These are phyloP conservation scores for Komagataella kurtzmanii DNA, from an alignment of 805 yeast genomes.

Conservation along the genomic window DNA sequence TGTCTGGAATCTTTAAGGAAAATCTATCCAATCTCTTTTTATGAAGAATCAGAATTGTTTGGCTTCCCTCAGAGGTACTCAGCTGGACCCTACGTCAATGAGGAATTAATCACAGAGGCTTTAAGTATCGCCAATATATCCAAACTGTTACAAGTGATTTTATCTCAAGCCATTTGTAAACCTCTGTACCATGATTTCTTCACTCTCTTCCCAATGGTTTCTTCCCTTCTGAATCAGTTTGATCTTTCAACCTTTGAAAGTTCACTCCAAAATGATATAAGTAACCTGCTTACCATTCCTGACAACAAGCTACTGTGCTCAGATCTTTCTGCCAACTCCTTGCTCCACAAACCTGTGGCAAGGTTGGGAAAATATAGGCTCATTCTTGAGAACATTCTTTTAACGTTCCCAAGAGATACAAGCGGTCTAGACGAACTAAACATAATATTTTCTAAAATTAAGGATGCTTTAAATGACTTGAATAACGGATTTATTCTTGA, in stretches of 20 bases:
- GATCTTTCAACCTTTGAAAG: background rate
- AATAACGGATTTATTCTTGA: conserved; percentile 7
- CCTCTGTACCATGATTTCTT: background rate
- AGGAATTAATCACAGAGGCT: background rate
- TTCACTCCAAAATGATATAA: background rate
- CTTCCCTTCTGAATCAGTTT: background rate
- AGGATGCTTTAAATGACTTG: conserved; percentile 4
- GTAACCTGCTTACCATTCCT: background rate
- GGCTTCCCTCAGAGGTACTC: background rate
- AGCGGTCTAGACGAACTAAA: conserved; percentile 6
- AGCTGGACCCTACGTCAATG: background rate
- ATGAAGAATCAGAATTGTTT: conserved; percentile 6
- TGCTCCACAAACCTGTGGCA: conserved; percentile 29
- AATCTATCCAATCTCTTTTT: conserved; percentile 10
- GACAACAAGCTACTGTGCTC: background rate
- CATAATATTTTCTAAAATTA: background rate
- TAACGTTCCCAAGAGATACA: conserved; percentile 13
- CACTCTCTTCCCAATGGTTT: background rate
- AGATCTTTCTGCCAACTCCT: conserved; percentile 40
- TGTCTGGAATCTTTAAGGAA: conserved; percentile 15
- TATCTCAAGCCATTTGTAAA: background rate
- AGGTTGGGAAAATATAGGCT: conserved; percentile 36
- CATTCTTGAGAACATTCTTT: conserved; percentile 28
- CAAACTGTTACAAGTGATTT: background rate
- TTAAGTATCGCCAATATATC: background rate